Evolutionary conservation across 805 yeast species (phyloP).

Genomic region (Yarrowia divulgata): DNA sequence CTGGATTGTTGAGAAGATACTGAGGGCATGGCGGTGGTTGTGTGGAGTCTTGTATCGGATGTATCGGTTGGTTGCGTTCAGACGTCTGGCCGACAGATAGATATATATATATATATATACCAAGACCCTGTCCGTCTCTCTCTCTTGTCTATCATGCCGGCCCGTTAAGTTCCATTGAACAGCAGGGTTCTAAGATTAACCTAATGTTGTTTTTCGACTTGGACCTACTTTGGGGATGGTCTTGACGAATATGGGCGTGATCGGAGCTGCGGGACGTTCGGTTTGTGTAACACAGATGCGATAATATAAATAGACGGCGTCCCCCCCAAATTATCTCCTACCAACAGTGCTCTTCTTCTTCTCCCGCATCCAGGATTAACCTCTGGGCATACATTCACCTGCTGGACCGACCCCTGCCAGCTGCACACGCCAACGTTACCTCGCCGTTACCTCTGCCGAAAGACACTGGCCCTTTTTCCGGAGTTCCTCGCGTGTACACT

Average conservation of each 20-base stretch:
- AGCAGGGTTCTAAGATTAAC: conserved; percentile 29
- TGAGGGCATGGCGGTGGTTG: conserved; percentile 3
- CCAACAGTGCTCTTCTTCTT: not conserved
- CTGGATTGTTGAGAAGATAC: conserved; percentile 1
- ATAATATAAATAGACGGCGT: too few species aligned
- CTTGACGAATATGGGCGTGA: too few species aligned
- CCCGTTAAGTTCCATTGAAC: not conserved
- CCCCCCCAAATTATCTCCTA: too few species aligned
- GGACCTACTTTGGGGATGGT: too few species aligned
- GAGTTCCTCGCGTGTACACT: not conserved
- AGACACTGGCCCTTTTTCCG: not conserved
- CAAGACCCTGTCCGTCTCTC: not conserved
- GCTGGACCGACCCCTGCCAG: conserved; percentile 4
- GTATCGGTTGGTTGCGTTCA: not conserved
- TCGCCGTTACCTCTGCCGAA: too few species aligned
- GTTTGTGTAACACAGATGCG: too few species aligned
- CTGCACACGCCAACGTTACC: not conserved
- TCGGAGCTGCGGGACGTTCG: too few species aligned
- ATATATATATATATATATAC: not conserved
- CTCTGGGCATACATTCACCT: not conserved
- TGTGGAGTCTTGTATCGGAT: not conserved
- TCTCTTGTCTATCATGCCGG: too few species aligned
- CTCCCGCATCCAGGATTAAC: not conserved
- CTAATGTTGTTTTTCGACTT: not conserved
- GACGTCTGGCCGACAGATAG: not conserved